phyloP scores from a whole-genome alignment of 805 yeast species.

The Saccharomycopsis sp. region DNA sequence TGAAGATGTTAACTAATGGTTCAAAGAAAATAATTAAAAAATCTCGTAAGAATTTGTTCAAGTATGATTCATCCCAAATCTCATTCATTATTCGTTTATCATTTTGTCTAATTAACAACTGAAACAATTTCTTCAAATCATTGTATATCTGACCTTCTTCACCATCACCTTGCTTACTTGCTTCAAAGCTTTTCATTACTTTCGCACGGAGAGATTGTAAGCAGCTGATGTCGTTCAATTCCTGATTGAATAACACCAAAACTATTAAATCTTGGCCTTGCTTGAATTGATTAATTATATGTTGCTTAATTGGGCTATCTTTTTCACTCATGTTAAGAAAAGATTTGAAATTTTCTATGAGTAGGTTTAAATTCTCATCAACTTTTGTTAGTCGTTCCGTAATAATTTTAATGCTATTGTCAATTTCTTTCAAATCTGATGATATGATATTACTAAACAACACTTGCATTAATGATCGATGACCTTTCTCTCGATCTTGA shows the following conservation, averaged over 20 bases:
- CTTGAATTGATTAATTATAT: conserved; percentile 4
- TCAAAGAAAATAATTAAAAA: conserved; percentile 66
- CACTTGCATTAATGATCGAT: conserved; percentile 16
- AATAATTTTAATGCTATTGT: conserved; percentile 2
- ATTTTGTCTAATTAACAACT: conserved; percentile 32
- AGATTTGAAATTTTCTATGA: conserved; percentile 5
- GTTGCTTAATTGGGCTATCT: neutral
- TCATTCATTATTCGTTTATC: conserved; percentile 73
- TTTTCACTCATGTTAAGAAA: conserved; percentile 9
- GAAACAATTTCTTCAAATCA: conserved; percentile 12
- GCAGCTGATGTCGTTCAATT: neutral
- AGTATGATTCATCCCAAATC: conserved; percentile 79
- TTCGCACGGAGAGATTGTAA: neutral
- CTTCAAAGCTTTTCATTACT: neutral
- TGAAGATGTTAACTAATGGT: conserved; percentile 56
- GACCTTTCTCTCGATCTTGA: conserved; percentile 7
- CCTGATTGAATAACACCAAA: conserved; percentile 4
- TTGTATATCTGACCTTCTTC: conserved; percentile 8
- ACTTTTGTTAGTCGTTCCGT: neutral
- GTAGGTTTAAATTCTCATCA: conserved; percentile 1
- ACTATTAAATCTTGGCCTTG: conserved; percentile 7
- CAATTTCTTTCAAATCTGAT: conserved; percentile 12
- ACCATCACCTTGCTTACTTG: neutral
- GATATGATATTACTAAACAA: conserved; percentile 13
- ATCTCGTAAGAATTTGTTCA: conserved; percentile 69